These are phyloP conservation scores for Chlamydomonas sphaeroides DNA, from an alignment of 139 green algal species.

Conservation along the genomic window DNA sequence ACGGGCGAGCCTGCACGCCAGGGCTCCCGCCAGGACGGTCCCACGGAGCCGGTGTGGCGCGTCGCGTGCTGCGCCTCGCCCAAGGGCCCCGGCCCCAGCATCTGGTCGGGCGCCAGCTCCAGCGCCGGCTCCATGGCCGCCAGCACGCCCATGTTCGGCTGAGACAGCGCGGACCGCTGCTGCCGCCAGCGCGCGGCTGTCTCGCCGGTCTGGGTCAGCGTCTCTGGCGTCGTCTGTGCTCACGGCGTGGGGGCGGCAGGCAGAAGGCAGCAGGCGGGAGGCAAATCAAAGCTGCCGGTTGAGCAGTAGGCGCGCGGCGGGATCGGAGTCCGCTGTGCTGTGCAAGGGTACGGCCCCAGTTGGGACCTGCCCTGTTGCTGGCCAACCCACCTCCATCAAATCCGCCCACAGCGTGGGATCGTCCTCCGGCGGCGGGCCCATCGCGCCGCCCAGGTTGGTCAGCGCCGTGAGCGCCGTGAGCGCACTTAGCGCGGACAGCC, in stretches of 20 bases:
- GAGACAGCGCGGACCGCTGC: conserved; percentile 10
- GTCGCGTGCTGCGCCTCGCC: conserved; percentile 8
- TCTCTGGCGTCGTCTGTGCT: conserved; percentile 25
- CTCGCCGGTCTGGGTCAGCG: neutral
- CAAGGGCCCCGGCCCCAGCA: conserved; percentile 21
- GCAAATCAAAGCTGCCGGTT: too few species aligned
- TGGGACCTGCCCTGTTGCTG: too few species aligned
- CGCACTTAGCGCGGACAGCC: conserved; percentile 12
- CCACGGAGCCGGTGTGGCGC: neutral
- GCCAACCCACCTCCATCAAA: conserved; percentile 20
- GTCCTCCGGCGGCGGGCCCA: neutral
- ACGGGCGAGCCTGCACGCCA: neutral
- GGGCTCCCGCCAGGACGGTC: neutral
- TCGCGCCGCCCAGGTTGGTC: neutral
- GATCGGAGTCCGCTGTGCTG: too few species aligned
- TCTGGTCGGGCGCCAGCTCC: neutral
- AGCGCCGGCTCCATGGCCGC: neutral
- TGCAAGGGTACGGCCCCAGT: too few species aligned
- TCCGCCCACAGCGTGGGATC: conserved; percentile 16
- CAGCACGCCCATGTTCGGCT: neutral
- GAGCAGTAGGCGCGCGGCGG: too few species aligned
- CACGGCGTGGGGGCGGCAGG: too few species aligned
- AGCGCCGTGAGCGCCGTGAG: conserved; percentile 15
- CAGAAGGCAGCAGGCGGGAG: too few species aligned
- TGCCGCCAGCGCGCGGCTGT: neutral